Base-by-base conservation (phyloP, 768 basidiomycete genomes). In the Sarcodon aspratus region DNA sequence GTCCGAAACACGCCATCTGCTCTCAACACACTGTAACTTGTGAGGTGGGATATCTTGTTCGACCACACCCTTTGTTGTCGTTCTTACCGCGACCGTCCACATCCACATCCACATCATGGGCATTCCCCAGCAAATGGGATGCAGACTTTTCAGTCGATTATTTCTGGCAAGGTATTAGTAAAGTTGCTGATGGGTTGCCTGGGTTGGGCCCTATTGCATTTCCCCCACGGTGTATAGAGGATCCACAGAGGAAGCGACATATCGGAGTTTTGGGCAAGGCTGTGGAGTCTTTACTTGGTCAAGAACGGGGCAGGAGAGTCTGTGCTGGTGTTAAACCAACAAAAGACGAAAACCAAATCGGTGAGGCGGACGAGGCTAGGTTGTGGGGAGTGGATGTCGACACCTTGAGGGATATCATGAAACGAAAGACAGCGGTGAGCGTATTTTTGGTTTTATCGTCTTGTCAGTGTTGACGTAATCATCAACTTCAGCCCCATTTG, bases 221-320 rank as follows among this genome's bases (percentile, higher is more conserved):
- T 46, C 79, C 87, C 21, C 84, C 85, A 36, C 71, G 76, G 43
- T 92, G 89, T 59, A 67, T 80, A 45, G 82, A 84, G 66, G 87
- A 92, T 65, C 85, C 85, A 48, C 76, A 69, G 59, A 70, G 88
- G 59, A 87, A 81, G 65, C 66, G 71, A 48, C 72, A 82, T 55
- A 85, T 92, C 43, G 86, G 86, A 34, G 73, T 67, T 17, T 66
- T 93, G 48, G 90, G 85, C 1, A 85, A 80, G 57, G 76, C 75
- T 9, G 75, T 91, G 46, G 85, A 88, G 62, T 66, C 70, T 31
- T 62, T 75, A 44, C 70, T 87, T 50, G 77, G 77, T 9, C 70
- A 75, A 57, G 78, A 80, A 63, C 70, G 79, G 55, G 81, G 90
- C 37, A 68, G 66, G 55, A 74, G 78, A 50, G 54, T 87, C 9